Evolutionary conservation across 1,139 yeast genomes (phyloP).

Genomic region (Nematodospora anomalae): DNA sequence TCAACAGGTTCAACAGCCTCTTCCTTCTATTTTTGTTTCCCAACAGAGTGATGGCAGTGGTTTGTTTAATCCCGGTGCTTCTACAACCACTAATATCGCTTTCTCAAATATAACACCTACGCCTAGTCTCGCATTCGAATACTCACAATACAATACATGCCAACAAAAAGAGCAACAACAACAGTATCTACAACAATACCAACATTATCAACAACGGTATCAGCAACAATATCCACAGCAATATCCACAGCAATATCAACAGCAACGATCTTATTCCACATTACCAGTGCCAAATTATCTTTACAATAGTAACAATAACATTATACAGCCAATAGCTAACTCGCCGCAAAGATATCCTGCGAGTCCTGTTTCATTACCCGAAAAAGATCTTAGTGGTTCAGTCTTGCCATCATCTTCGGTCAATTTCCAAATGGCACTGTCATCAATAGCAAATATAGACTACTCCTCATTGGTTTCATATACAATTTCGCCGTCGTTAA

Average conservation of each 20-base stretch:
- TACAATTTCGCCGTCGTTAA: constrained; percentile 38
- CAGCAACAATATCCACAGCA: constrained; percentile 6
- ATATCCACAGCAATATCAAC: constrained; percentile 8
- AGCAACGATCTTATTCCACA: constrained; percentile 7
- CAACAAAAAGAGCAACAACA: background rate
- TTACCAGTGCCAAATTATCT: constrained; percentile 6
- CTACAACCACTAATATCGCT: background rate
- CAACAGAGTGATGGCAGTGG: constrained; percentile 4
- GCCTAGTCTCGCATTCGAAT: constrained; percentile 6
- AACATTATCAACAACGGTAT: constrained; percentile 6
- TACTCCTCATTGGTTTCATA: constrained; percentile 39
- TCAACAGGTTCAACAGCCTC: constrained; percentile 7
- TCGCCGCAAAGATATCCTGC: constrained; percentile 14
- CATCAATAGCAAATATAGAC: constrained; percentile 24
- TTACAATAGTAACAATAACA: constrained; percentile 1
- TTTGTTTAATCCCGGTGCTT: background rate
- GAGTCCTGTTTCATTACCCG: constrained; percentile 16
- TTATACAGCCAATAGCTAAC: background rate
- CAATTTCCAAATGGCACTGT: constrained; percentile 1
- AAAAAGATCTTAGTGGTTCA: constrained; percentile 10
- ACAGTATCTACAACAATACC: constrained; percentile 6
- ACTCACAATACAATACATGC: constrained; percentile 1
- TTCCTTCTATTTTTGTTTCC: constrained; percentile 10
- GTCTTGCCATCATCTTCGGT: constrained; percentile 6
- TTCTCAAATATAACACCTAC: constrained; percentile 1